These are phyloP conservation scores for Chara braunii DNA, from an alignment of 139 green algal genomes.

Conservation along the genomic window DNA sequence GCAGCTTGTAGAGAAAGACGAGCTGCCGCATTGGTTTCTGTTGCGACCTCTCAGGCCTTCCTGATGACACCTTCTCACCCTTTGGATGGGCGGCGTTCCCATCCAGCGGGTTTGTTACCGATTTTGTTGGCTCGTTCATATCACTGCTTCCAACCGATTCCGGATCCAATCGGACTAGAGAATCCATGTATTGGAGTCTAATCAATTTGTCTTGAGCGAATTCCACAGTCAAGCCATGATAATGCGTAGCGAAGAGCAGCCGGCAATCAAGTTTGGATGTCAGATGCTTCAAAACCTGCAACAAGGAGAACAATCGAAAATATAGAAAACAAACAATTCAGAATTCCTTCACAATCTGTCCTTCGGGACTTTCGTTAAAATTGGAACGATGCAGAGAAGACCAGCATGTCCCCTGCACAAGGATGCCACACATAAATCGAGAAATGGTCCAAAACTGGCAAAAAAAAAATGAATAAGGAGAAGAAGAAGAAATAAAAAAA, in stretches of 20 bases:
- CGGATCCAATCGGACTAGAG: background rate
- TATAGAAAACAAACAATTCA: too few relatives aligned
- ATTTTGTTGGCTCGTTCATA: background rate
- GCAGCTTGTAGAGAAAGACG: slow-evolving; percentile 83
- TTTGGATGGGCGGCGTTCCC: too few relatives aligned
- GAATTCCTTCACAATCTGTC: too few relatives aligned
- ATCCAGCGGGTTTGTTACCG: slow-evolving; percentile 1
- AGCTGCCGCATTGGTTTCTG: slow-evolving; percentile 50
- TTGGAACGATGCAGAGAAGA: too few relatives aligned
- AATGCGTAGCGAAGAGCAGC: slow-evolving; percentile 97
- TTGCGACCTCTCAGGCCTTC: background rate
- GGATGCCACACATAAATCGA: too few relatives aligned
- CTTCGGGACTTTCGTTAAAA: too few relatives aligned
- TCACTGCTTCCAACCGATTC: background rate
- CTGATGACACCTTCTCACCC: too few relatives aligned
- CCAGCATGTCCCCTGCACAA: too few relatives aligned
- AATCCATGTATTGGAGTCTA: slow-evolving; percentile 25
- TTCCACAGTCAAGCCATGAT: slow-evolving; percentile 66
- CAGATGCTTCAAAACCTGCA: slow-evolving; percentile 67
- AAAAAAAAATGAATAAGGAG: too few relatives aligned
- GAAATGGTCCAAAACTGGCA: too few relatives aligned
- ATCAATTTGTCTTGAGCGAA: slow-evolving; percentile 14
- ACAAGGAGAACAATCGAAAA: too few relatives aligned
- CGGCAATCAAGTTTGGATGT: slow-evolving; percentile 52
- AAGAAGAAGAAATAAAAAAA: too few relatives aligned